phyloP scores from a whole-genome alignment of 1,139 yeast genomes.

The Debaryomyces psychrophilus region DNA sequence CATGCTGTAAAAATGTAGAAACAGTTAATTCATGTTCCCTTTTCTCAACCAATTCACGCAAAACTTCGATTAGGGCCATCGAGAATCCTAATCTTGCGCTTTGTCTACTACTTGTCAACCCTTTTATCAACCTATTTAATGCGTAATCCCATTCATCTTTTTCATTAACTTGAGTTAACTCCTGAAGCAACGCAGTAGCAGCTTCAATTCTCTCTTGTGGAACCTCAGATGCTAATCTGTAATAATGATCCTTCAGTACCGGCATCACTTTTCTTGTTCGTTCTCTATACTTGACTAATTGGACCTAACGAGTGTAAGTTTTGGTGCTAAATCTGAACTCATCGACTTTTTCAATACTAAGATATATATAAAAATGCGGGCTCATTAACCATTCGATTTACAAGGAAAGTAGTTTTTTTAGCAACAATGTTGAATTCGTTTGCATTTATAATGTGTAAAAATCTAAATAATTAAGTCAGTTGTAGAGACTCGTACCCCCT shows the following conservation, averaged over 20 bases:
- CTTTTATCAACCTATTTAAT: constrained; percentile 72
- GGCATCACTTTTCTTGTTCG: constrained; percentile 30
- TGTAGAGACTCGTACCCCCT: constrained; percentile 9
- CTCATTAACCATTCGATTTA: constrained; percentile 2
- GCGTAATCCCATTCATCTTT: constrained; percentile 82
- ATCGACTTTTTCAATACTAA: constrained; percentile 5
- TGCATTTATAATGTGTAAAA: constrained; percentile 11
- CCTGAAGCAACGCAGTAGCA: constrained; percentile 67
- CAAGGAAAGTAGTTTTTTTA: background rate
- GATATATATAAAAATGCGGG: constrained; percentile 2
- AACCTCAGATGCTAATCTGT: constrained; percentile 74
- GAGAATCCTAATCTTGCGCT: constrained; percentile 88
- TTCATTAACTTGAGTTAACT: constrained; percentile 48
- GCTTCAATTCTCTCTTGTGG: constrained; percentile 73
- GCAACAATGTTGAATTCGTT: constrained; percentile 18
- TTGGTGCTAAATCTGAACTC: constrained; percentile 1
- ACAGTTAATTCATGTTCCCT: constrained; percentile 33
- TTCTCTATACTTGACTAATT: background rate
- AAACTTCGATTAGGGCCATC: constrained; percentile 80
- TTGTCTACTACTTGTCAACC: constrained; percentile 80
- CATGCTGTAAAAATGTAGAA: constrained; percentile 44
- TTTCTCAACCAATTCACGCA: constrained; percentile 47
- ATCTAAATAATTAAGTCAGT: constrained; percentile 6
- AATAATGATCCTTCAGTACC: constrained; percentile 77
- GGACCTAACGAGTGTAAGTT: background rate